Evolutionary conservation across 805 yeast genomes (phyloP).

Genomic region (Isabelozyma pseudorhagii): DNA sequence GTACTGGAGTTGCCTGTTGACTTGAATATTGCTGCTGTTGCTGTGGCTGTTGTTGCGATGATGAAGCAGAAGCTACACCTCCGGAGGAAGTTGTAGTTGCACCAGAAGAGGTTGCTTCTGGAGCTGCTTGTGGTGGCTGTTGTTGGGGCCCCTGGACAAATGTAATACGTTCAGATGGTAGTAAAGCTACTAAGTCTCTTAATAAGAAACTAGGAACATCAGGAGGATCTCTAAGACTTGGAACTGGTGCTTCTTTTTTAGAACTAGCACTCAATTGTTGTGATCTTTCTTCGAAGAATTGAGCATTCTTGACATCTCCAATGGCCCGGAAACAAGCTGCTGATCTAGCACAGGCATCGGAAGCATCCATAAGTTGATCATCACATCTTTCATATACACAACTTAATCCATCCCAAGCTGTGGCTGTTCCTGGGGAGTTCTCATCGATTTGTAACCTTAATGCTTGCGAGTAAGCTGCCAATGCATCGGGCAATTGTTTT

Average conservation of each 20-base stretch:
- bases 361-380: conserved; percentile 56
- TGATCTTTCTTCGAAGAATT: conserved; percentile 42
- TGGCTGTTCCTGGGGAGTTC: conserved; percentile 45
- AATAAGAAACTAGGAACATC: conserved; percentile 43
- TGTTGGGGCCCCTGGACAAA: conserved; percentile 25
- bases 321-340: conserved; percentile 47
- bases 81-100: conserved; percentile 5
- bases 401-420: conserved; percentile 64
- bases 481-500: conserved; percentile 61
- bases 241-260: conserved; percentile 42
- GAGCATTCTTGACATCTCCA: conserved; percentile 41
- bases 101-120: conserved; percentile 4
- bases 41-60: conserved; percentile 8
- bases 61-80: conserved; percentile 6
- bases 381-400: conserved; percentile 65
- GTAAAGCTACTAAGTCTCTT: conserved; percentile 41
- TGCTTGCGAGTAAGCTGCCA: conserved; percentile 67
- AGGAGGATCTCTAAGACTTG: conserved; percentile 44
- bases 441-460: conserved; percentile 50
- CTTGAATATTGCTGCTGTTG: conserved; percentile 5
- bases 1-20: conserved; percentile 4
- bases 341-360: conserved; percentile 56
- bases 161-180: conserved; percentile 40
- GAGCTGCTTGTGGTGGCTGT: conserved; percentile 8
- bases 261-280: conserved; percentile 41